Evolutionary conservation across 2,329 filamentous ascomycete genomes (phyloP).

Genomic region (Fusarium sp.): DNA sequence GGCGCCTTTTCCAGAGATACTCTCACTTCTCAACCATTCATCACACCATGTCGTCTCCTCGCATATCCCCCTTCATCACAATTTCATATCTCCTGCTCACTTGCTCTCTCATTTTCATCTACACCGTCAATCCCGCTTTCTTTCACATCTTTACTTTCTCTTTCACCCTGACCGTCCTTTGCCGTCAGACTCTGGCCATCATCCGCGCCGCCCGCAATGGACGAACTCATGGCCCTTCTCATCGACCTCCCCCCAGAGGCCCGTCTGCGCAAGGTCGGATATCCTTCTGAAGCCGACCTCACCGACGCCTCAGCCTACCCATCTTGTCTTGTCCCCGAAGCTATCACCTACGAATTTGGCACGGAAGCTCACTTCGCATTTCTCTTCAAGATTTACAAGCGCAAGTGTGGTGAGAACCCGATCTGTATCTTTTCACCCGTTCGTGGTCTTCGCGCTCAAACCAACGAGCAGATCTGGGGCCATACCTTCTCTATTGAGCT

Average conservation of each 20-base stretch:
- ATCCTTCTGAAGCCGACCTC: background rate
- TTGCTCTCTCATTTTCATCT: background rate
- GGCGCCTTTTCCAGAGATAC: fast-evolving
- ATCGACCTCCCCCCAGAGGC: background rate
- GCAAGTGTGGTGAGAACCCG: background rate
- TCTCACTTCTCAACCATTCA: background rate
- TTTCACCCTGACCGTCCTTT: background rate
- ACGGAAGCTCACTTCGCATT: background rate
- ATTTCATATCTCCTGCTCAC: background rate
- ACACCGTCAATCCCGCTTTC: background rate
- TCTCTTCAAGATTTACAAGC: background rate
- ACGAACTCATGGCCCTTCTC: fast-evolving
- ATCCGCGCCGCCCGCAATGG: background rate
- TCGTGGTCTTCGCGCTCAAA: background rate
- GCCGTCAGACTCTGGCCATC: background rate
- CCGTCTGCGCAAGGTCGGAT: background rate
- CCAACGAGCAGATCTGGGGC: background rate
- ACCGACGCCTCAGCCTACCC: background rate
- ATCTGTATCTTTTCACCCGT: background rate
- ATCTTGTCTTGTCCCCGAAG: background rate
- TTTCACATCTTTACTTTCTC: background rate
- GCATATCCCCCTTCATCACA: background rate
- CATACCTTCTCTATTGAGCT: background rate
- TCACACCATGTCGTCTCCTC: too few species aligned
- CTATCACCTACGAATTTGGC: background rate